A percentile compares a stretch with the other conserved stretches of the same genome.
phyloP scores from a whole-genome alignment of 495 filamentous ascomycete genomes.

The Hypoxylon perforatum region DNA sequence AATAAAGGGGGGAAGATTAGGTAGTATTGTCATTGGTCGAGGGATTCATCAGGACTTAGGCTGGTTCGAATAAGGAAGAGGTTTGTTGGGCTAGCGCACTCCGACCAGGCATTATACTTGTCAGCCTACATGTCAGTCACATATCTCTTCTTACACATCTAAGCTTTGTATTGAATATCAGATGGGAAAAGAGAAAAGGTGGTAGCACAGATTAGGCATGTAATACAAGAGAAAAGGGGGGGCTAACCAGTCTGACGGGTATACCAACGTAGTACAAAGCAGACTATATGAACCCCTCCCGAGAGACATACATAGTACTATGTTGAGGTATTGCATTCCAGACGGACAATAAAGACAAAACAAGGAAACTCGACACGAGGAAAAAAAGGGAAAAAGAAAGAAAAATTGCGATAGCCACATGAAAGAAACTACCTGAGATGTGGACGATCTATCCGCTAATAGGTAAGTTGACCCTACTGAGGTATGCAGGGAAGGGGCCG shows the following conservation, averaged over 20 bases:
- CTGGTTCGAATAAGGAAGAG: slow-evolving; percentile 18
- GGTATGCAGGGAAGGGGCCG: slow-evolving; percentile 27
- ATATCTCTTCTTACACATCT: background rate
- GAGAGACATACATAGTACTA: background rate
- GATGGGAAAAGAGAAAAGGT: slow-evolving; percentile 1
- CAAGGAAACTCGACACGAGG: slow-evolving; percentile 24
- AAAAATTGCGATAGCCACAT: slow-evolving; percentile 18
- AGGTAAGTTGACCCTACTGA: slow-evolving; percentile 37
- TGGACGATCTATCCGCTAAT: slow-evolving; percentile 40
- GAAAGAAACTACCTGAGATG: slow-evolving; percentile 18
- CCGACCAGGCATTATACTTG: background rate
- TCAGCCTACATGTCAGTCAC: background rate
- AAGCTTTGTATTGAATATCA: background rate
- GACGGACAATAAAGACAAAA: slow-evolving; percentile 25
- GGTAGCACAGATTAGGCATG: slow-evolving; percentile 4
- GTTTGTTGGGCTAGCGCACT: background rate
- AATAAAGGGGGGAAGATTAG: slow-evolving; percentile 15
- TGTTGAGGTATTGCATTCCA: slow-evolving; percentile 14
- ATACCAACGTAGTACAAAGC: slow-evolving; percentile 8
- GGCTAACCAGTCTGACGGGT: background rate
- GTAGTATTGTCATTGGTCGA: slow-evolving; percentile 31
- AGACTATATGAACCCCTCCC: background rate
- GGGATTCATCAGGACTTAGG: background rate
- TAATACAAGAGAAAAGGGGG: background rate
- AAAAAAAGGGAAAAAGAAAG: slow-evolving; percentile 2